These are phyloP conservation scores for Entomortierella parvispora DNA, from an alignment of 192 early-diverging fungal species.

Conservation along the genomic window DNA sequence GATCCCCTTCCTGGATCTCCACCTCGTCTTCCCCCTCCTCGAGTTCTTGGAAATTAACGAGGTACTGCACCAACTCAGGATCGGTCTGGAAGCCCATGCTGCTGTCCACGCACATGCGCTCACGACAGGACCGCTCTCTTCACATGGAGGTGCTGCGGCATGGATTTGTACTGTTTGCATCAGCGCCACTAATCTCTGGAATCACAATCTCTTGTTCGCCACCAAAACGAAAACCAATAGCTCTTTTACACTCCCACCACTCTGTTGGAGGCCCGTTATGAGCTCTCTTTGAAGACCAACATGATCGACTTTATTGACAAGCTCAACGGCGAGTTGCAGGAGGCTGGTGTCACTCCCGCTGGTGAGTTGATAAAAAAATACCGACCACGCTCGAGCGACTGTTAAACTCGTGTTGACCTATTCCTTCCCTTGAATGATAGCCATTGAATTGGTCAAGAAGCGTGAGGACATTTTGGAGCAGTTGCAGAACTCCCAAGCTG, in stretches of 20 bases:
- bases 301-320: conserved; percentile 95
- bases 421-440: conserved; percentile 4
- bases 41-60: conserved; percentile 88
- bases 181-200: no score
- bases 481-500: conserved; percentile 77
- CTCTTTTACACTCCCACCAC: conserved; percentile 79
- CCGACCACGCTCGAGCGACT: no score
- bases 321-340: conserved; percentile 84
- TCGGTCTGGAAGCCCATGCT: no score
- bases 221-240: conserved; percentile 40
- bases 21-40: conserved; percentile 91
- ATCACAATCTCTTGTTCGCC: not conserved
- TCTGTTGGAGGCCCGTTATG: conserved; percentile 88
- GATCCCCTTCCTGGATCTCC: conserved; percentile 91
- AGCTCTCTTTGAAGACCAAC: conserved; percentile 87
- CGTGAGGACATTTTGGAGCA: conserved; percentile 79
- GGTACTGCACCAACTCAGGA: conserved; percentile 43
- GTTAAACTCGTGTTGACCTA: not conserved
- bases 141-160: no score
- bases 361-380: conserved; percentile 54
- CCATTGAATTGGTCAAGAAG: conserved; percentile 70
- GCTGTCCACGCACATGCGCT: no score
- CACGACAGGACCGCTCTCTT: no score
- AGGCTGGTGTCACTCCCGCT: conserved; percentile 76
- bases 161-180: no score